These are phyloP conservation scores for Erysimum cheiri DNA, from an alignment of 441 rosid genomes.

Conservation along the genomic window DNA sequence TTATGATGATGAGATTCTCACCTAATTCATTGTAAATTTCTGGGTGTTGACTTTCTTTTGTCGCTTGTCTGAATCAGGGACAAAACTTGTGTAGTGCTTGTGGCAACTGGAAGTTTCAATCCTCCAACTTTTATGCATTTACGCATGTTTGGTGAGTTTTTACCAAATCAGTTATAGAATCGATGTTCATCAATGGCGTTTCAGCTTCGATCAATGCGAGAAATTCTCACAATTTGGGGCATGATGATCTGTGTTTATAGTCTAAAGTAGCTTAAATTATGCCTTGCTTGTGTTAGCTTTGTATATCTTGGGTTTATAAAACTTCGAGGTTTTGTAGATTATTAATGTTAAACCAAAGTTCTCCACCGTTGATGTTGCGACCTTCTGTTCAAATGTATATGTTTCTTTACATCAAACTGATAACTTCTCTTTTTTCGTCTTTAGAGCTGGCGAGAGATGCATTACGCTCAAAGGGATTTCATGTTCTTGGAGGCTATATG, in stretches of 20 bases:
- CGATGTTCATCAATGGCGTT: neutral
- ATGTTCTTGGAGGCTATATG: conserved; percentile 90
- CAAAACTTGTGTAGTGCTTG: conserved; percentile 67
- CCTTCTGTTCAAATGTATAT: neutral
- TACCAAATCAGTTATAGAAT: neutral
- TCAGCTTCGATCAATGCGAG: neutral
- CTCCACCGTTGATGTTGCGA: neutral
- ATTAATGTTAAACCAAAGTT: neutral
- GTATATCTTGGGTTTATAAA: neutral
- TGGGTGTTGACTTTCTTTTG: neutral
- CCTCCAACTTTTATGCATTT: conserved; percentile 97
- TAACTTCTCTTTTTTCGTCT: conserved; percentile 30
- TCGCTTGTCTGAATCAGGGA: conserved; percentile 40
- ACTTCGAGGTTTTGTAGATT: conserved; percentile 17
- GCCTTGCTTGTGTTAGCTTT: conserved; percentile 4
- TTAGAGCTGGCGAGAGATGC: conserved; percentile 91
- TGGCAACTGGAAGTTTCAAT: conserved; percentile 91
- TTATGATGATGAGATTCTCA: conserved; percentile 12
- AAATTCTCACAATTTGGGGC: neutral
- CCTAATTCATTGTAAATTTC: neutral
- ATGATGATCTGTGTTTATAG: conserved; percentile 16
- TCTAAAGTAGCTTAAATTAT: conserved; percentile 1
- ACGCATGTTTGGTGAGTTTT: conserved; percentile 66
- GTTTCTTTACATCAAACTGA: neutral
- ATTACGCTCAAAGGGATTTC: conserved; percentile 62